Evolutionary conservation across 208 protist genomes (phyloP).

Genomic region (Wallacemonas sp.): DNA sequence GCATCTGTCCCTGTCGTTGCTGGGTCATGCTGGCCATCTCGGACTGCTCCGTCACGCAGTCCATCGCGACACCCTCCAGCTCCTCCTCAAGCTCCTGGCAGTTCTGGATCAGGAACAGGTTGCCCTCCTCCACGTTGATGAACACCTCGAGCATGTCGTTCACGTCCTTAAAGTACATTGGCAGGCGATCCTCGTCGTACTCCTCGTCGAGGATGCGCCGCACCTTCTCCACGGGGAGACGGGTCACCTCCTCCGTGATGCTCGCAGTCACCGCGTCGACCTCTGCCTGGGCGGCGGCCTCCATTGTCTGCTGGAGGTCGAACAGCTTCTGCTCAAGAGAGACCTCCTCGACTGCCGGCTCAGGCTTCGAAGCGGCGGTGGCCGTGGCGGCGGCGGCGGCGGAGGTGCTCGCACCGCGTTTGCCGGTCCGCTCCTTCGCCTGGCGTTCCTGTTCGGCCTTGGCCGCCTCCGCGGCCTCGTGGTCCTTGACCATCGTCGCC

Average conservation of each 20-base stretch:
- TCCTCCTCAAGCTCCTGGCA: conserved; percentile 94
- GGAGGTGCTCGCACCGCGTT: background rate
- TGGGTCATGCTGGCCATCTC: conserved; percentile 86
- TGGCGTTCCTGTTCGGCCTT: conserved; percentile 18
- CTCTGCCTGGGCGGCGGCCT: conserved; percentile 44
- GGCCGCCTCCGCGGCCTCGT: conserved; percentile 19
- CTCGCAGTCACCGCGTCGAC: conserved; percentile 34
- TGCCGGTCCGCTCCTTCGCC: conserved; percentile 15
- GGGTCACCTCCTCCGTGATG: conserved; percentile 51
- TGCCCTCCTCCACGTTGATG: conserved; percentile 95
- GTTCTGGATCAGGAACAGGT: conserved; percentile 97
- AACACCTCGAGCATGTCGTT: conserved; percentile 95
- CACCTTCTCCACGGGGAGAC: conserved; percentile 60
- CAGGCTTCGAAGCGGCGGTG: conserved; percentile 17
- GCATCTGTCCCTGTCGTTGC: conserved; percentile 88
- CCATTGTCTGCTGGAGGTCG: conserved; percentile 55
- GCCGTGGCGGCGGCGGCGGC: background rate
- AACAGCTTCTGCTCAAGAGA: conserved; percentile 57
- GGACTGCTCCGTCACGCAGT: conserved; percentile 81
- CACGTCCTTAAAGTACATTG: conserved; percentile 92
- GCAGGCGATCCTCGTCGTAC: conserved; percentile 76
- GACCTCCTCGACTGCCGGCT: conserved; percentile 27
- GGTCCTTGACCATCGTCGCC: conserved; percentile 20
- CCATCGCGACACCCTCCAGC: conserved; percentile 89
- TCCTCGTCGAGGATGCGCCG: conserved; percentile 51